Evolutionary conservation across 352 stramenopile species (phyloP), one percentile per base, ranked within the genome.

Genomic region (Phytophthora ohioensis): DNA sequence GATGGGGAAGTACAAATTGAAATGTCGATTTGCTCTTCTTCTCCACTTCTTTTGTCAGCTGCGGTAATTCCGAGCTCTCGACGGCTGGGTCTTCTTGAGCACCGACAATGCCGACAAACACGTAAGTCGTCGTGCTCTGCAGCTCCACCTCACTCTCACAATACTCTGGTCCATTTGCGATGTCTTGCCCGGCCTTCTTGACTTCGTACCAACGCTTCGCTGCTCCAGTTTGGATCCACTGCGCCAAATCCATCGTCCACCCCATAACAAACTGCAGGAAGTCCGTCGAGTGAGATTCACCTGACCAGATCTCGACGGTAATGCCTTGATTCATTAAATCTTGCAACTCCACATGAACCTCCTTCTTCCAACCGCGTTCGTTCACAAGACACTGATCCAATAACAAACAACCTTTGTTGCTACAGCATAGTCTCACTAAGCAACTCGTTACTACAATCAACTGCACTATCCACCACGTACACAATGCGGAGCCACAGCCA

Each of bases 241-340:
- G 30, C 6, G 5, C 11, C 43, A 73, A 32, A n/a, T 81, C 64
- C 39, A 85, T 49, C 32, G 12, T 58, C 39, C 58, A 72, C 13
- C 21, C 39, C 2, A 27, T 65, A 21, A 75, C 35, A 67, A 78
- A 79, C 43, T 82, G 72, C 32, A 85, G 55, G 8, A 78, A 71
- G 5, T 69, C 70, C 21, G 38, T 64, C 41, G 54, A 47, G 13
- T 52, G 39, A 8, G 35, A 49, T 13, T 17, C 9, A 2, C 49
- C 46, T 12, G 27, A 32, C 66, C 71, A 75, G 10, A 78, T 17
- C 48, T 78, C 71, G 9, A 78, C n/a, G 5, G 69, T n/a, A 36
- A 31, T 13, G 15, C 21, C 46, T 27, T 49, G 10, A 11, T 36
- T 17, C 3, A 48, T 21, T 27, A 27, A 27, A 7, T 5, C 34